Evolutionary conservation across 2,329 filamentous ascomycete genomes (phyloP), one percentile per base, ranked within the genome.

Genomic region (Hortaea sp.): DNA sequence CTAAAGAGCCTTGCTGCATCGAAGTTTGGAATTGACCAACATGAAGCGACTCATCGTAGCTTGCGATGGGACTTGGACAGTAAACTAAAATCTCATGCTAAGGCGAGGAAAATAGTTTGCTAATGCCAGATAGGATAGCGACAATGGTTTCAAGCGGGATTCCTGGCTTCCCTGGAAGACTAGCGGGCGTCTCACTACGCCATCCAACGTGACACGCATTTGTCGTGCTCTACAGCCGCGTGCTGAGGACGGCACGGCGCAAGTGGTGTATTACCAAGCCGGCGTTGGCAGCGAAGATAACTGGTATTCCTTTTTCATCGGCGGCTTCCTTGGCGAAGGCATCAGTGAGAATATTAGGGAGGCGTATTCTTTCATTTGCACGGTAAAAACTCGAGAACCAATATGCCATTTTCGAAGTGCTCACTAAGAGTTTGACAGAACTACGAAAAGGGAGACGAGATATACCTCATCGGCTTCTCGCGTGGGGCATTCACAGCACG

Each of bases 301-400:
- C 39, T 46, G 37, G 31, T 51, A 46, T 12, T 53, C 30, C 28
- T 49, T 50, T 27, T 32, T 57, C 3, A 32, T 55, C n/a, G 53
- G 55, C 28, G 57, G 56, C 6, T 54, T 49, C 7, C 53, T 55
- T 7, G 57, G 58, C 3, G 41, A 50, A 6, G 63, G 64, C 5
- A 49, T 66, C 7, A 54, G 53, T 6, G 60, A 60, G 42, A 62
- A 81, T 44, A 73, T 82, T 47, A 71, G 76, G 7, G 77, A 80
- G 56, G 75, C 77, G 0, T 82, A 82, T 55, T 69, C 72, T 2
- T 81, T 79, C 53, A 64, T 81, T 1, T 77, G 75, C 47, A 72
- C 28, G 10, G 40, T 42, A 28, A 9, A 35, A 35, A 12, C 32
- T 35, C n/a, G 32, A 35, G 32, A 20, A 20, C 20, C 4, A 20